Percentiles rank a stretch among this genome's conserved stretches.
These are phyloP conservation scores for Xylaria sp. DNA, from an alignment of 2,329 filamentous ascomycete genomes.

Conservation along the genomic window DNA sequence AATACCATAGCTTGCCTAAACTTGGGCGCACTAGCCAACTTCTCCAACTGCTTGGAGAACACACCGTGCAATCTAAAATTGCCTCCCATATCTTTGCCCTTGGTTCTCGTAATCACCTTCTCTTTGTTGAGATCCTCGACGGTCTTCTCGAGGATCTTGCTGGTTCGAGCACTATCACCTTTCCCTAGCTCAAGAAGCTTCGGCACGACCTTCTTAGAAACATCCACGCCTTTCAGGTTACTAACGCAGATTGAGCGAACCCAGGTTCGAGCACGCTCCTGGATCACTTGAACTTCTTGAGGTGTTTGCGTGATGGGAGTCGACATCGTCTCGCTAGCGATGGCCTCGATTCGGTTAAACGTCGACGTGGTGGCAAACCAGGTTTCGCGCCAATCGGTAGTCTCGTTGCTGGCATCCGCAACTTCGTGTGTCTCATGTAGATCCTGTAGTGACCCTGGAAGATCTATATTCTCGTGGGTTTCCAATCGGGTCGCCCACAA, in stretches of 20 bases:
- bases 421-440: slow-evolving; percentile 42
- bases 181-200: slow-evolving; percentile 47
- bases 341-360: slow-evolving; percentile 52
- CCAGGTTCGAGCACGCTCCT: slow-evolving; percentile 52
- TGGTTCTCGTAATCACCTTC: slow-evolving; percentile 55
- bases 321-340: slow-evolving; percentile 44
- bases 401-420: slow-evolving; percentile 35
- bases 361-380: slow-evolving; percentile 53
- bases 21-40: slow-evolving; percentile 49
- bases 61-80: slow-evolving; percentile 59
- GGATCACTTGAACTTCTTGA: slow-evolving; percentile 28
- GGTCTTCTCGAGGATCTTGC: slow-evolving; percentile 42
- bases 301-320: slow-evolving; percentile 25
- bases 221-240: slow-evolving; percentile 32
- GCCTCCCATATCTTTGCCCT: slow-evolving; percentile 53
- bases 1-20: slow-evolving; percentile 54
- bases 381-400: slow-evolving; percentile 48
- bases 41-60: slow-evolving; percentile 52
- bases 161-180: slow-evolving; percentile 37
- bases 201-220: slow-evolving; percentile 20
- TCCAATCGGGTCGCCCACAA: slow-evolving; percentile 58
- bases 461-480: slow-evolving; percentile 40
- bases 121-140: slow-evolving; percentile 45
- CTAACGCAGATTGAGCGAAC: slow-evolving; percentile 55
- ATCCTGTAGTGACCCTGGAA: slow-evolving; percentile 44